Conservation (phyloP, 176 grass and related monocot species). For the Raddia guianensis region DNA sequence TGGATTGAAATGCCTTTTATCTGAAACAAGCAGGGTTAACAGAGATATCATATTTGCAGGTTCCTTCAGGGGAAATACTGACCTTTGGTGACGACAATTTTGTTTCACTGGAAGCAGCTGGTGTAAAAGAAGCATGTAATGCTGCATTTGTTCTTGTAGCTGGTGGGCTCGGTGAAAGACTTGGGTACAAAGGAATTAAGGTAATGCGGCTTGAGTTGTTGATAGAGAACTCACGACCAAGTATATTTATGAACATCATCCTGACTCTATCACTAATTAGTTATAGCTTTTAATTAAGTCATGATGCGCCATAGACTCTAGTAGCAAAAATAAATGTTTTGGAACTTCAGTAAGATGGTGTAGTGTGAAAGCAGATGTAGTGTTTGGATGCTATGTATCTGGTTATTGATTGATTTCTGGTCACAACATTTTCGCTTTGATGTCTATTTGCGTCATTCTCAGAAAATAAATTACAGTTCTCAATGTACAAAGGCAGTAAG, state of each 20-base stretch:
- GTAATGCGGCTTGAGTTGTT: conserved; percentile 44
- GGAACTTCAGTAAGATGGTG: conserved; percentile 3
- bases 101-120: conserved; percentile 73
- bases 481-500: not conserved
- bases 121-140: conserved; percentile 73
- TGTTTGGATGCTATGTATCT: not conserved
- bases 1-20: not conserved
- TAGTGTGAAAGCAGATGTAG: not conserved
- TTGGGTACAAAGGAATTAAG: conserved; percentile 99
- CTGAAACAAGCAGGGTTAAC: not conserved
- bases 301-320: not conserved
- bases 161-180: conserved; percentile 92
- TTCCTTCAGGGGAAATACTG: conserved; percentile 85
- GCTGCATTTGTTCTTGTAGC: conserved; percentile 99
- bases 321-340: not conserved
- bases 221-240: conserved; percentile 3
- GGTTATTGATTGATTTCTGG: not conserved
- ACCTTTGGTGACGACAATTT: conserved; percentile 82
- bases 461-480: not conserved
- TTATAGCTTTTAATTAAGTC: not conserved
- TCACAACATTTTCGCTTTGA: not conserved
- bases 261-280: not conserved
- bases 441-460: not conserved
- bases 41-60: conserved; percentile 46
- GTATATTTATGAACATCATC: not conserved